Evolutionary conservation across 164 flowering plant genomes (phyloP).

Genomic region (Sextonia rubra): DNA sequence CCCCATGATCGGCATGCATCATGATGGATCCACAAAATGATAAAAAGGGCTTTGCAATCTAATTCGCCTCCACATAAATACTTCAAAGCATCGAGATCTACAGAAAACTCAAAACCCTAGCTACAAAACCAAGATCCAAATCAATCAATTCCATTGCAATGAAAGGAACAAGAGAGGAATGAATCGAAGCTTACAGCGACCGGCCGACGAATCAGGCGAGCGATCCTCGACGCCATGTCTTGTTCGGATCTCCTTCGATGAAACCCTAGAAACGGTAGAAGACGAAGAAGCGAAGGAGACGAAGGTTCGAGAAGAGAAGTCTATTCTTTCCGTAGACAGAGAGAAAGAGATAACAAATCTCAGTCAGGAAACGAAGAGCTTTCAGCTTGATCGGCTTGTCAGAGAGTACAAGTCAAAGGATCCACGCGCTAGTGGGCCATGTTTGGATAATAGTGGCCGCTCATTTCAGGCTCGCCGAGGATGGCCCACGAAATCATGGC

Average conservation of each 20-base stretch:
- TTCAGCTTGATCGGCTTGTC: too few relatives aligned
- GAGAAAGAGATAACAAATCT: background rate
- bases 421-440: too few relatives aligned
- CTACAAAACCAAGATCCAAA: background rate
- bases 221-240: slow-evolving; percentile 1
- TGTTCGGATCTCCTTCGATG: background rate
- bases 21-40: too few relatives aligned
- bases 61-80: too few relatives aligned
- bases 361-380: too few relatives aligned
- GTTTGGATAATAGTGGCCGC: too few relatives aligned
- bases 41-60: too few relatives aligned
- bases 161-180: background rate
- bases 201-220: slow-evolving; percentile 11
- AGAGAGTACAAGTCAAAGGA: too few relatives aligned
- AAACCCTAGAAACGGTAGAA: background rate
- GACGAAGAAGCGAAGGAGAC: background rate
- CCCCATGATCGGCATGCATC: too few relatives aligned
- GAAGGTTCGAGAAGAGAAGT: background rate
- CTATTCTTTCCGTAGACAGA: background rate
- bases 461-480: too few relatives aligned
- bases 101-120: background rate
- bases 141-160: background rate
- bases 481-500: too few relatives aligned
- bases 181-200: slow-evolving; percentile 5
- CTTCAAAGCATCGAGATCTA: background rate